Evolutionary conservation across 176 grass and related monocot genomes (phyloP).

Genomic region (Stipa capillata): DNA sequence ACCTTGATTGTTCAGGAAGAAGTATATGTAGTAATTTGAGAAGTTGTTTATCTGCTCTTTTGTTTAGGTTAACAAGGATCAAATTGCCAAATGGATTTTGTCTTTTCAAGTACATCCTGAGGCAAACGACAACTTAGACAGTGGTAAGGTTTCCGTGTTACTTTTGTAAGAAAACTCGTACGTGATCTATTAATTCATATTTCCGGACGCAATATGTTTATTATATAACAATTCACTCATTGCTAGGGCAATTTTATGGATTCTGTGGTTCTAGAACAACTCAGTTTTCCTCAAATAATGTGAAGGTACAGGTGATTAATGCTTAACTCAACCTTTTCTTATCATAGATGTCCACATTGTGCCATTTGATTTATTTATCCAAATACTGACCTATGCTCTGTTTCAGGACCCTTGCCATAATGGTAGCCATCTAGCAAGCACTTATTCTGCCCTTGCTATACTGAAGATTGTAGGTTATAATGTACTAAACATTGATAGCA

Average conservation of each 20-base stretch:
- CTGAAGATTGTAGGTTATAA: slow-evolving; percentile 75
- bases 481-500: slow-evolving; percentile 48
- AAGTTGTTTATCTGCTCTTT: neutral
- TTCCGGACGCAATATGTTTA: neutral
- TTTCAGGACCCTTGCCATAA: slow-evolving; percentile 47
- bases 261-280: slow-evolving; percentile 85
- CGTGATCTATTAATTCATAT: neutral
- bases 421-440: slow-evolving; percentile 86
- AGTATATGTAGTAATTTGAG: neutral
- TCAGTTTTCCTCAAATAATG: slow-evolving; percentile 36
- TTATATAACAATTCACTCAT: neutral
- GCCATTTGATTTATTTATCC: neutral
- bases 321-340: neutral
- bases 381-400: neutral
- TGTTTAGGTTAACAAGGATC: slow-evolving; percentile 69
- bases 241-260: slow-evolving; percentile 68
- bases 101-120: slow-evolving; percentile 77
- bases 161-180: neutral
- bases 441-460: slow-evolving; percentile 76
- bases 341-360: neutral
- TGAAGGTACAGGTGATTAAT: slow-evolving; percentile 16
- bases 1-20: neutral
- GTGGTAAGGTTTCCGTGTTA: slow-evolving; percentile 32
- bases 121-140: slow-evolving; percentile 6
- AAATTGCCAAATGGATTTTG: slow-evolving; percentile 67